Percentiles rank a stretch among this genome's conserved stretches.
Conservation (phyloP, 257 asterid genomes). For the Solanum appendiculatum region DNA sequence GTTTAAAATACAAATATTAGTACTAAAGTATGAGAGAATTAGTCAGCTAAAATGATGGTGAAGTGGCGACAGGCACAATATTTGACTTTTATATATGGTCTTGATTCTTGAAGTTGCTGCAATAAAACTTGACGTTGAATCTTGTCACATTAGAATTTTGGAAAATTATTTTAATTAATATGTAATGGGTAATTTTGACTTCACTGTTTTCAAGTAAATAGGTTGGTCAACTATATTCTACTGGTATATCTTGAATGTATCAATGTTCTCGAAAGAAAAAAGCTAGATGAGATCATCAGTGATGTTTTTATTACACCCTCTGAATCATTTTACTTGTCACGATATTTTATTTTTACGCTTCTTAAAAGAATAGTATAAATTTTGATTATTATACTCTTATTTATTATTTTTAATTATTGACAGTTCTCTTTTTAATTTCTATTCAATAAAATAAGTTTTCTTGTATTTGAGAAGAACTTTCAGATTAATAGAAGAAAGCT, state of each 20-base stretch:
- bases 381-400: no score
- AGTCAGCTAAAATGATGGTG: neutral
- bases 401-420: no score
- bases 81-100: neutral
- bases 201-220: neutral
- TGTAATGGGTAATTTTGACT: neutral
- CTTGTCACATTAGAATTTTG: neutral
- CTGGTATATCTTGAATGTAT: neutral
- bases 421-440: neutral
- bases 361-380: no score
- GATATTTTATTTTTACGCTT: neutral
- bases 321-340: neutral
- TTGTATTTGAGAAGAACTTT: no score
- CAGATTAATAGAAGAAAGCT: neutral
- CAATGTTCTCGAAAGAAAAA: neutral
- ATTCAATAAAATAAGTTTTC: neutral
- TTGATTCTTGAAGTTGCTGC: neutral
- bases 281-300: neutral
- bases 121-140: neutral
- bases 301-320: neutral
- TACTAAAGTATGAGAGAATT: neutral
- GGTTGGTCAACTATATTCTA: neutral
- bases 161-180: neutral
- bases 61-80: neutral
- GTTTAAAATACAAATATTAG: neutral